Base-by-base conservation (phyloP, 805 yeast species). In the Metschnikowia aberdeeniae region DNA sequence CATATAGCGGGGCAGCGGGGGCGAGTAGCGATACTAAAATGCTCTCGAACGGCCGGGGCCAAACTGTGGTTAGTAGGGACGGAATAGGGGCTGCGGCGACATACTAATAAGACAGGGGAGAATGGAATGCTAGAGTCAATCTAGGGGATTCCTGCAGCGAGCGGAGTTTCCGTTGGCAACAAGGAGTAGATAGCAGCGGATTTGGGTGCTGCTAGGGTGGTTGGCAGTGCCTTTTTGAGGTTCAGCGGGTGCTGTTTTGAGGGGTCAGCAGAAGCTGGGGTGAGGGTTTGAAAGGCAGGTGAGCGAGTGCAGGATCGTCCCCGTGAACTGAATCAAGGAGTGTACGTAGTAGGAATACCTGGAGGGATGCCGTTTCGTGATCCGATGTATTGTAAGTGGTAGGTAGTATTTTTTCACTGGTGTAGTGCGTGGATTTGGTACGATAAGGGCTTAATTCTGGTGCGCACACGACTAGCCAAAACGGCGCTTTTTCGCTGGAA, bases 321-420 rank as follows among this genome's bases (percentile, higher is more conserved):
- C 47, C 57, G 54, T 50, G 57, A 54, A 54, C 52, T 37, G 34
- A 50, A 50, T 54, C 56, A 50, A 42, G 57, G 52, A 54, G 49
- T 28, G 20, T 44, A 38, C 22, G 30, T 28, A 28, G 11, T 17
- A 35, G 12, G 12, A 22, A 14, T 12, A 30, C 43, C 22, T 20
- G 34, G 26, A 20, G 30, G 31, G 35, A 28, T 24, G 32, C 32
- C 14, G 32, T 12, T 30, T 22, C 26, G 26, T 22, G 26, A 22
- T 22, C 26, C 26, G 26, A 41, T 24, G 39, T 31, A 34, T 20
- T 32, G 39, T 31, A 29, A 34, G 34, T 35, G 39, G 29, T 40
- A 39, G 28, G 19, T 33, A 29, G 40, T 45, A 45, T 46, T 50
- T 51, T 49, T 51, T 43, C 43, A 38, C 42, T 33, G 34, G 32